Conservation (phyloP, 495 filamentous ascomycete genomes). For the Penicillium fimorum region DNA sequence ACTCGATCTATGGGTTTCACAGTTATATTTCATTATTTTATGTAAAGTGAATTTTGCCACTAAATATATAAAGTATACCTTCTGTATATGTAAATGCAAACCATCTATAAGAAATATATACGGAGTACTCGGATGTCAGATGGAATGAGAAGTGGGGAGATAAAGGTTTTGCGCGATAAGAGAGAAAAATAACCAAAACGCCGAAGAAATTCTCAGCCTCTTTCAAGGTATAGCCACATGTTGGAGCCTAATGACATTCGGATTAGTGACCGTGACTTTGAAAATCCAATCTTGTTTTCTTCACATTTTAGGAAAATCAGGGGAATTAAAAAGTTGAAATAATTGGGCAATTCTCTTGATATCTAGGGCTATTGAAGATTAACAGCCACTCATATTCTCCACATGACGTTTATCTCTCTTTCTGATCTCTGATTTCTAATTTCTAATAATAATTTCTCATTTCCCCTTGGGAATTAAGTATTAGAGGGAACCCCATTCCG, state of each 20-base stretch:
- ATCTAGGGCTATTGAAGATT: background rate
- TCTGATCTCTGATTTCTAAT: background rate
- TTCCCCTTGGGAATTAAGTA: background rate
- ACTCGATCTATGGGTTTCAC: conserved; percentile 18
- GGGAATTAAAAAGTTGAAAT: no score
- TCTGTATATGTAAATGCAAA: background rate
- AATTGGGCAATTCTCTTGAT: background rate
- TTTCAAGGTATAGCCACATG: background rate
- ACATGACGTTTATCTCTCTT: background rate
- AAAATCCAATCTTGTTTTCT: background rate
- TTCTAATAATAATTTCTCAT: background rate
- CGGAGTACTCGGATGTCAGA: conserved; percentile 1
- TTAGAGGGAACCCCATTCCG: background rate
- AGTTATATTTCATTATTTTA: background rate
- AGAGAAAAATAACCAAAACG: background rate
- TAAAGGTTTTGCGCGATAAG: conserved; percentile 1
- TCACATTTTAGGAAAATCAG: background rate
- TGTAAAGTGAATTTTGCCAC: no score
- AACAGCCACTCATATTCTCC: background rate
- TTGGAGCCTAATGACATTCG: background rate
- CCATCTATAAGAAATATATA: background rate
- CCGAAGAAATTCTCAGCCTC: background rate
- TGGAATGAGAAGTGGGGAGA: background rate
- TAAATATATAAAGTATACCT: no score
- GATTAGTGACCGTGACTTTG: background rate